Evolutionary conservation across 164 flowering plant genomes (phyloP).

Genomic region (Sedum album): DNA sequence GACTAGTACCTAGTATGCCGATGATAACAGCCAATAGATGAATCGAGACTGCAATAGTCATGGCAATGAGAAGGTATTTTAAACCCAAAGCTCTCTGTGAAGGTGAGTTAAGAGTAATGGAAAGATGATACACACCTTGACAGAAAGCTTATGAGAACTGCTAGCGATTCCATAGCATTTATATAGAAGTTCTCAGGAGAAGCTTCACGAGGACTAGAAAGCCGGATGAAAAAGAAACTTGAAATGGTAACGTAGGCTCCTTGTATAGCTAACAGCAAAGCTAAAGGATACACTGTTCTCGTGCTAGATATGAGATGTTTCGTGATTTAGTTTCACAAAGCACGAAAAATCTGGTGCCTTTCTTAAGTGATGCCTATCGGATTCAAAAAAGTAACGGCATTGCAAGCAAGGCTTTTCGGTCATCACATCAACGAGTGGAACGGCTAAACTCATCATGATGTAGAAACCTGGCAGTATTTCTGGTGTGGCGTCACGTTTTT

Average conservation of each 20-base stretch:
- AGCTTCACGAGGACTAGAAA: neutral
- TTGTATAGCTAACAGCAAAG: neutral
- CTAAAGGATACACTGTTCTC: neutral
- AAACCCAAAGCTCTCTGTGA: neutral
- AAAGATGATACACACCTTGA: neutral
- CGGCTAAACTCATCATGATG: neutral
- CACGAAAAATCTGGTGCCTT: neutral
- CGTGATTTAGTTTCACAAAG: neutral
- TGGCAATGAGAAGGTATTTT: neutral
- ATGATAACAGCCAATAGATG: neutral
- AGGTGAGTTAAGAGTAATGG: neutral
- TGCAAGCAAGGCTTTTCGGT: neutral
- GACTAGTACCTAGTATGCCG: neutral
- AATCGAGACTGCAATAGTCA: neutral
- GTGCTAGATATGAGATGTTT: neutral
- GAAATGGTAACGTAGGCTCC: slow-evolving; percentile 1
- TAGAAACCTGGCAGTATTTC: neutral
- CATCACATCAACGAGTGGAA: neutral
- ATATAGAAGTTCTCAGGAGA: neutral
- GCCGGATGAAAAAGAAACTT: neutral
- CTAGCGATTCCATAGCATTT: neutral
- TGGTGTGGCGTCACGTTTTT: too few relatives aligned
- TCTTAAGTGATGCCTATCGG: neutral
- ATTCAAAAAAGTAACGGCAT: neutral
- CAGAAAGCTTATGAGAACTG: neutral